phyloP scores from a whole-genome alignment of 2,329 filamentous ascomycete species.

The Xylaria sp. region DNA sequence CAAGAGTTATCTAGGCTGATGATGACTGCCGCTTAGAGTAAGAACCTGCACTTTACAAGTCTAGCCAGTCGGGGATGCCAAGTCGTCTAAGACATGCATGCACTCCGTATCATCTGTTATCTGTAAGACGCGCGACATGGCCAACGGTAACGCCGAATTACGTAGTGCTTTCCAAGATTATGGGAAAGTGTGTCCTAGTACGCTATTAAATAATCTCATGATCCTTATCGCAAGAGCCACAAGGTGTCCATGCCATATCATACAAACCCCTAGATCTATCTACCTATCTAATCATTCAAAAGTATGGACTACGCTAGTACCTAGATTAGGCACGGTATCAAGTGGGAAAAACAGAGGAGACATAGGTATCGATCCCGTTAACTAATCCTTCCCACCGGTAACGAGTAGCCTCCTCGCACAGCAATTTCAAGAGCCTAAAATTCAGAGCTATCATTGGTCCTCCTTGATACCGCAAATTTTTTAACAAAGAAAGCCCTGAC shows the following conservation, averaged over 20 bases:
- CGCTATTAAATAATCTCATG: background rate
- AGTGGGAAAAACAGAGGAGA: background rate
- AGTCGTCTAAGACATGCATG: background rate
- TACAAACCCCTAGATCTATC: no score
- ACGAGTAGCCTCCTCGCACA: background rate
- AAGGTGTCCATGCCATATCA: no score
- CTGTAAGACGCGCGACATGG: background rate
- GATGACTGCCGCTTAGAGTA: background rate
- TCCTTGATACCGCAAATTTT: slow-evolving; percentile 24
- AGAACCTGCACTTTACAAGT: slow-evolving; percentile 10
- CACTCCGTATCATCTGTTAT: background rate
- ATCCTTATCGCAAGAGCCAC: background rate
- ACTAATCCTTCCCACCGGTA: background rate
- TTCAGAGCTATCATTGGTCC: slow-evolving; percentile 10
- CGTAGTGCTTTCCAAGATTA: background rate
- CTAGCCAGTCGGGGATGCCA: background rate
- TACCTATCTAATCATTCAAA: no score
- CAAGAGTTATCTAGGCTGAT: slow-evolving; percentile 7
- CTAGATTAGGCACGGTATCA: background rate
- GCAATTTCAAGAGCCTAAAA: background rate
- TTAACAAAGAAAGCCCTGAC: background rate
- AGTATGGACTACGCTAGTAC: background rate
- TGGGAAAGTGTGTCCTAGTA: background rate
- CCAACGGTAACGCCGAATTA: background rate
- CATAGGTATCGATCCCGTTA: slow-evolving; percentile 14